phyloP scores from a whole-genome alignment of 2,329 filamentous ascomycete species.

The Exutisphaerella laricina region DNA sequence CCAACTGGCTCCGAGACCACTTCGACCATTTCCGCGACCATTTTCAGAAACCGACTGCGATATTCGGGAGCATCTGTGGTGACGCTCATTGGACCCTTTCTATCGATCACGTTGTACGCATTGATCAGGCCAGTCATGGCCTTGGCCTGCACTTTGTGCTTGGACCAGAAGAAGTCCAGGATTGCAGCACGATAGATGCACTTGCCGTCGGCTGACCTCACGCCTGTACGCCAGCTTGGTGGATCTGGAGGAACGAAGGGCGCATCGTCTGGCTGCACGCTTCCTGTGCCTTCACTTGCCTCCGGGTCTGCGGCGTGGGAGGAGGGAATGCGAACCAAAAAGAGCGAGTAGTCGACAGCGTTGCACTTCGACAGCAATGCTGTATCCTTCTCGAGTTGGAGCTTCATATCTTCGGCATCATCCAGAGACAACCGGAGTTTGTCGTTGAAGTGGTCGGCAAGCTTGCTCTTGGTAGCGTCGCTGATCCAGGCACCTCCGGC shows the following conservation, averaged over 20 bases:
- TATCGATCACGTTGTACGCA: slow-evolving; percentile 52
- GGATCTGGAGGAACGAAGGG: slow-evolving; percentile 29
- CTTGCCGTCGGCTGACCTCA: slow-evolving; percentile 56
- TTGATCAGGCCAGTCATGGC: slow-evolving; percentile 59
- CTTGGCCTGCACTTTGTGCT: slow-evolving; percentile 62
- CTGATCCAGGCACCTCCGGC: slow-evolving; percentile 58
- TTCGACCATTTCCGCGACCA: slow-evolving; percentile 46
- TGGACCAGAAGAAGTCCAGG: slow-evolving; percentile 74
- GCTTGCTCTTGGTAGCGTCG: slow-evolving; percentile 58
- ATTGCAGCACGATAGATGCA: slow-evolving; percentile 63
- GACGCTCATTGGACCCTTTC: slow-evolving; percentile 67
- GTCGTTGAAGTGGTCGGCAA: slow-evolving; percentile 63
- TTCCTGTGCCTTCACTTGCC: neutral
- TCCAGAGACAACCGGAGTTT: slow-evolving; percentile 54
- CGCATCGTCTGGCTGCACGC: slow-evolving; percentile 11
- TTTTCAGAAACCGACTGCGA: slow-evolving; percentile 50
- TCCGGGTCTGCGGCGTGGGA: slow-evolving; percentile 6
- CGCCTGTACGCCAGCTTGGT: slow-evolving; percentile 55
- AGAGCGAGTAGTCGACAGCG: slow-evolving; percentile 70
- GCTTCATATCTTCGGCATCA: slow-evolving; percentile 53
- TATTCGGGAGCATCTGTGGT: slow-evolving; percentile 66
- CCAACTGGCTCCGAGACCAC: slow-evolving; percentile 7
- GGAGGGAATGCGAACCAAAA: slow-evolving; percentile 56
- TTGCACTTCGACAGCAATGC: slow-evolving; percentile 57
- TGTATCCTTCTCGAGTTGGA: slow-evolving; percentile 56